Conservation (phyloP, 73 alveolate genomes). For the Stentor roeselii region DNA sequence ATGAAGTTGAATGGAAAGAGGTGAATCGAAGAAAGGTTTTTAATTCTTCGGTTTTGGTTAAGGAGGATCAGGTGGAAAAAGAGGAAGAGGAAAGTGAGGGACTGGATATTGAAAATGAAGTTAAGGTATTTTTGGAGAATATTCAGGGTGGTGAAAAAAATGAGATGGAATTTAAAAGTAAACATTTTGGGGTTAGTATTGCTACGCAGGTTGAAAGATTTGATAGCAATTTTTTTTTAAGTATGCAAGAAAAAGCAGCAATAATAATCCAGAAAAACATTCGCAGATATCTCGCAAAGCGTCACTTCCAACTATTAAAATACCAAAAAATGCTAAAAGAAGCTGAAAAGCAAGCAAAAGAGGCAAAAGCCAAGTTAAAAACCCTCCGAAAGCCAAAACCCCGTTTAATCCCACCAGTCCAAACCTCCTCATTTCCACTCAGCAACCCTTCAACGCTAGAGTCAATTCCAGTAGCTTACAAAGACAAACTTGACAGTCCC, state of each 20-base stretch:
- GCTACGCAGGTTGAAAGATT: slow-evolving; percentile 1
- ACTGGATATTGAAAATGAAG: too few relatives aligned
- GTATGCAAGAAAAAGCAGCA: background rate
- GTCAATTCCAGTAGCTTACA: background rate
- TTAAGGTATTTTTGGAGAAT: too few relatives aligned
- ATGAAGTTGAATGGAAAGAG: too few relatives aligned
- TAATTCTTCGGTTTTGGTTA: too few relatives aligned
- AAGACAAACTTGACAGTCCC: background rate
- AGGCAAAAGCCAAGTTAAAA: background rate
- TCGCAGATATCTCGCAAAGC: background rate
- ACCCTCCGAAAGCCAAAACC: background rate
- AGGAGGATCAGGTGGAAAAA: too few relatives aligned
- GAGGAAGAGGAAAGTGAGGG: too few relatives aligned
- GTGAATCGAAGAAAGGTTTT: too few relatives aligned
- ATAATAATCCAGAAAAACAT: background rate
- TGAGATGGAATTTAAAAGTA: too few relatives aligned
- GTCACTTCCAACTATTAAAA: background rate
- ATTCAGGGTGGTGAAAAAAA: too few relatives aligned
- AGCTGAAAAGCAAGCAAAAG: background rate
- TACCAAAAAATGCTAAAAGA: background rate
- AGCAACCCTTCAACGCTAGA: too few relatives aligned
- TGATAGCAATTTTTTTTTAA: background rate
- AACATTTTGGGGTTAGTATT: background rate
- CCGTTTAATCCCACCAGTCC: background rate
- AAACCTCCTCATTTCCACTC: too few relatives aligned